phyloP scores from a whole-genome alignment of 805 yeast species.

The Sungouiozyma ichnusensis region DNA sequence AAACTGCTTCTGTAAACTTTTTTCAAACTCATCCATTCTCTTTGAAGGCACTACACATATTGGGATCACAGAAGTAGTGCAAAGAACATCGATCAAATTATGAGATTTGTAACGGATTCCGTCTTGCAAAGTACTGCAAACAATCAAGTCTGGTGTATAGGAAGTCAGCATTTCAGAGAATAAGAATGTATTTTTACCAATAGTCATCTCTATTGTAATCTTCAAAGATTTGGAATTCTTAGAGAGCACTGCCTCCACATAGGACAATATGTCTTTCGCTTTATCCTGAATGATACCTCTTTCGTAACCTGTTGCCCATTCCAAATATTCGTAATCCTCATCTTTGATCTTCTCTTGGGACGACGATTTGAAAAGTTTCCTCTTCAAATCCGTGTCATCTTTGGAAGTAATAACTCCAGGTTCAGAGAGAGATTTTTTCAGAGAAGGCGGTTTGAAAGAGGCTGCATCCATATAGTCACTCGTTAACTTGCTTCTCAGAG shows the following conservation, averaged over 20 bases:
- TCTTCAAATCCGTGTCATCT: neutral
- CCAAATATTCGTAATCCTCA: conserved; percentile 4
- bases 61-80: conserved; percentile 22
- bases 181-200: conserved; percentile 20
- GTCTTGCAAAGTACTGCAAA: conserved; percentile 18
- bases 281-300: conserved; percentile 14
- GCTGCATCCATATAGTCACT: no score
- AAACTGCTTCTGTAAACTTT: conserved; percentile 6
- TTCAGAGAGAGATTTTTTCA: neutral
- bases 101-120: conserved; percentile 20
- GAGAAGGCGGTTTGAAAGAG: neutral
- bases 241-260: conserved; percentile 10
- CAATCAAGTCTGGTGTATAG: conserved; percentile 26
- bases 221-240: conserved; percentile 18
- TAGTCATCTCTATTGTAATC: conserved; percentile 25
- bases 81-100: conserved; percentile 17
- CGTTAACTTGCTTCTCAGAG: neutral
- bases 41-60: conserved; percentile 22
- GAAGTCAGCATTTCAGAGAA: conserved; percentile 24
- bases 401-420: neutral
- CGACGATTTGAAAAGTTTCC: neutral
- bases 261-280: conserved; percentile 15
- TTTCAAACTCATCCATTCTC: conserved; percentile 22
- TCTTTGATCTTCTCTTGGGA: neutral
- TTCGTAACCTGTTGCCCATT: conserved; percentile 28